phyloP scores from a whole-genome alignment of 129 eudicot genomes.

The Deinandra increscens region DNA sequence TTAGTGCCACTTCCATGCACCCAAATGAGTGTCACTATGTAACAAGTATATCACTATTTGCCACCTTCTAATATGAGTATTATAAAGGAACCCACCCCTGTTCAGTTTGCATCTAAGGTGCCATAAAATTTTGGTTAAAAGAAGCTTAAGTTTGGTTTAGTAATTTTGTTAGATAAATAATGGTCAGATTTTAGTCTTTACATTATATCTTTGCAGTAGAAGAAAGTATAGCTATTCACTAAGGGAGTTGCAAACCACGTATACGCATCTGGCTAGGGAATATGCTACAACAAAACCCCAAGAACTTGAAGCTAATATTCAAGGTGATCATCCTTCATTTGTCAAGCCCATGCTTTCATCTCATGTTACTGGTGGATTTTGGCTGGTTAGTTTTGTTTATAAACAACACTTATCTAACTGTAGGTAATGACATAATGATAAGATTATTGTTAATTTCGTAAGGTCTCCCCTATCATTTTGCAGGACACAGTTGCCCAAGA shows the following conservation, averaged over 20 bases:
- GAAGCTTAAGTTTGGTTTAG: too few species aligned
- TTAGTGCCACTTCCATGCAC: too few species aligned
- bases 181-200: background rate
- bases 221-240: slow-evolving; percentile 39
- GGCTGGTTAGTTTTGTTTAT: slow-evolving; percentile 57
- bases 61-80: too few species aligned
- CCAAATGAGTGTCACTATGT: too few species aligned
- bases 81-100: too few species aligned
- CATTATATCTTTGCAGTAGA: slow-evolving; percentile 9
- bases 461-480: slow-evolving; percentile 74
- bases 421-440: background rate
- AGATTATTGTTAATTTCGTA: slow-evolving; percentile 23
- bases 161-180: background rate
- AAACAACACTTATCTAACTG: background rate
- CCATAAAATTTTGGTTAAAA: too few species aligned
- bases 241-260: slow-evolving; percentile 59
- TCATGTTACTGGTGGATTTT: slow-evolving; percentile 83
- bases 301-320: slow-evolving; percentile 55
- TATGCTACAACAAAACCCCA: slow-evolving; percentile 59
- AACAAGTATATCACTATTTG: too few species aligned
- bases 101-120: too few species aligned
- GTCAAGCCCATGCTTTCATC: slow-evolving; percentile 81
- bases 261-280: slow-evolving; percentile 71
- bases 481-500: slow-evolving; percentile 46
- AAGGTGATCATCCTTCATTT: slow-evolving; percentile 51